phyloP scores from a whole-genome alignment of 768 basidiomycete species.

The Kwoniella sp. region DNA sequence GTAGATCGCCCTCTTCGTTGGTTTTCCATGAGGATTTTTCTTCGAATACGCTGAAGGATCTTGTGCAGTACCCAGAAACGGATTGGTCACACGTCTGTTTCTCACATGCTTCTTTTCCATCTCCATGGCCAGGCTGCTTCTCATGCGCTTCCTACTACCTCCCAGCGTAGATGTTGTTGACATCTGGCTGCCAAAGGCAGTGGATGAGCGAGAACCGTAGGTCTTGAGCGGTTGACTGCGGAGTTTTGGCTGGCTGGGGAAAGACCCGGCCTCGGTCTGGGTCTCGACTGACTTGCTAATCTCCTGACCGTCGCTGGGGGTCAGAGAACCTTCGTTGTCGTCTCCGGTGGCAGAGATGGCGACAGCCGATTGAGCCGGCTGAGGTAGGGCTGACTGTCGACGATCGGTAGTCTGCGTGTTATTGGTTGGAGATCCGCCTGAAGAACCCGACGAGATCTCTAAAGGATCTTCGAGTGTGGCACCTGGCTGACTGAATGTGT shows the following conservation, averaged over 20 bases:
- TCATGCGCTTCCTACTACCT: background rate
- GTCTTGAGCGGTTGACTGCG: background rate
- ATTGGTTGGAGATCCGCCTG: background rate
- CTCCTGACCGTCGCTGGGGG: background rate
- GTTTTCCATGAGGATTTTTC: no score
- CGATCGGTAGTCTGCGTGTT: background rate
- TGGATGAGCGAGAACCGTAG: background rate
- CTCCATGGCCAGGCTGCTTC: background rate
- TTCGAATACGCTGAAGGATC: no score
- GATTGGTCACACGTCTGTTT: no score
- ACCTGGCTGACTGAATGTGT: background rate
- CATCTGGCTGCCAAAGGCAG: background rate
- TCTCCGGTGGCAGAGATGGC: no score
- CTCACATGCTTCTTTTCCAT: background rate
- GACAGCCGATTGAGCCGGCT: no score
- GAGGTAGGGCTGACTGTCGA: background rate
- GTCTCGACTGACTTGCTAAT: background rate
- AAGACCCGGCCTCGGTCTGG: background rate
- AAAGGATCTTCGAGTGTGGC: background rate
- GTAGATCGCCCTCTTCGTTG: no score
- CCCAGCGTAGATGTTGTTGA: background rate
- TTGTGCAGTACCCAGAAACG: no score
- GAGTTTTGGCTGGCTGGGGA: background rate
- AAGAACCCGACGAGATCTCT: slow-evolving; percentile 9
- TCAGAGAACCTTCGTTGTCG: background rate